Evolutionary conservation across 1,284 basidiomycete genomes (phyloP).

Genomic region (Ustilago trichophora): DNA sequence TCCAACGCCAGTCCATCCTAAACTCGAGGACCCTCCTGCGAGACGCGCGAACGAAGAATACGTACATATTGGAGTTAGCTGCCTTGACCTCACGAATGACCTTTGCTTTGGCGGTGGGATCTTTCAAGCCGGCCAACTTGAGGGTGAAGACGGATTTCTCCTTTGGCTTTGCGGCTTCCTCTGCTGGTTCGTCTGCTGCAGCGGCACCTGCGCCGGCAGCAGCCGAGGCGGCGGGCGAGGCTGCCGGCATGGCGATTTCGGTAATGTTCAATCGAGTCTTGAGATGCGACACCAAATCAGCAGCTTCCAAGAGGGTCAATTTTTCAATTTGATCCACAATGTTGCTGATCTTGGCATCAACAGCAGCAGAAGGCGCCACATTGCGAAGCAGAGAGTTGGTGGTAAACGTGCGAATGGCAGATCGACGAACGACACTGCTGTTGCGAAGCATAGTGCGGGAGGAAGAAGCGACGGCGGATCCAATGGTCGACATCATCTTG

Average conservation of each 20-base stretch:
- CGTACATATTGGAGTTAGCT: slow-evolving; percentile 58
- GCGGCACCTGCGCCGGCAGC: slow-evolving; percentile 32
- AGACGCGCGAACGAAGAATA: too few relatives aligned
- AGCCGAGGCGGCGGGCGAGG: slow-evolving; percentile 57
- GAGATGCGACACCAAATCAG: slow-evolving; percentile 90
- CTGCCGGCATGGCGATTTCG: slow-evolving; percentile 92
- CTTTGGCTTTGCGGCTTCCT: slow-evolving; percentile 88
- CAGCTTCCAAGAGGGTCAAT: slow-evolving; percentile 90
- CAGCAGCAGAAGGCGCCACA: slow-evolving; percentile 18
- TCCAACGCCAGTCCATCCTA: too few relatives aligned
- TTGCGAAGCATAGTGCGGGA: neutral
- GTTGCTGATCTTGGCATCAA: slow-evolving; percentile 75
- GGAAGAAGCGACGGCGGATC: slow-evolving; percentile 27
- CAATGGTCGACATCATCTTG: slow-evolving; percentile 16
- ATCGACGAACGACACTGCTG: neutral
- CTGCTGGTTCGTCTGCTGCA: slow-evolving; percentile 69
- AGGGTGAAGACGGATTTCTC: slow-evolving; percentile 98
- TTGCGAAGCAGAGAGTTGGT: slow-evolving; percentile 9
- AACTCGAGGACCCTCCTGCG: too few relatives aligned
- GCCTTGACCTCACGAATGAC: slow-evolving; percentile 98
- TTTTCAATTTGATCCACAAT: slow-evolving; percentile 94
- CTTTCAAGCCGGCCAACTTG: slow-evolving; percentile 69
- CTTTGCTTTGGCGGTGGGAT: slow-evolving; percentile 78
- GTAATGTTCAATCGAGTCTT: slow-evolving; percentile 97
- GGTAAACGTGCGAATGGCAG: slow-evolving; percentile 13